These are phyloP conservation scores for Auricularia sp. DNA, from an alignment of 768 basidiomycete species.

Conservation along the genomic window DNA sequence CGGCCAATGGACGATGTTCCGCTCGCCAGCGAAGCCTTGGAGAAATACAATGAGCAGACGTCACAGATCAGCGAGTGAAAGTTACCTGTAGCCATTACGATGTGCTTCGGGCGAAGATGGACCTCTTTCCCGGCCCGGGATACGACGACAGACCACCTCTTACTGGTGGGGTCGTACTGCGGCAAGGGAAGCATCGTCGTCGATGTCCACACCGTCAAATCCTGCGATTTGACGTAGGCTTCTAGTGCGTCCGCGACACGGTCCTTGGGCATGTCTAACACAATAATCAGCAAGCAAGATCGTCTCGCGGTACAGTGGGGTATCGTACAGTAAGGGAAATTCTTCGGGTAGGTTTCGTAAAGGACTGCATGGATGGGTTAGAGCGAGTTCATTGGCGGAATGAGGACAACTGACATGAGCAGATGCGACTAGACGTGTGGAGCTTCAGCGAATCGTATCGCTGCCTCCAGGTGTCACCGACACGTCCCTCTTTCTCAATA, in stretches of 20 bases:
- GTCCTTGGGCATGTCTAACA: slow-evolving; percentile 13
- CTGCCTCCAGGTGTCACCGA: slow-evolving; percentile 37
- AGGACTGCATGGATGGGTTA: slow-evolving; percentile 21
- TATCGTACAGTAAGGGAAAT: slow-evolving; percentile 24
- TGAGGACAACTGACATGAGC: neutral
- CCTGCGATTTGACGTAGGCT: slow-evolving; percentile 30
- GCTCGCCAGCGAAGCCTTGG: slow-evolving; percentile 20
- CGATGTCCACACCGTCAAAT: slow-evolving; percentile 35
- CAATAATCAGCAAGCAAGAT: neutral
- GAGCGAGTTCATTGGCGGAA: neutral
- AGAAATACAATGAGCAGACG: too few relatives aligned
- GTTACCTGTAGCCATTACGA: slow-evolving; percentile 30
- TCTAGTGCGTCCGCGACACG: slow-evolving; percentile 38
- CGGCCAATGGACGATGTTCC: slow-evolving; percentile 22
- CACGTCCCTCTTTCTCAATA: slow-evolving; percentile 24
- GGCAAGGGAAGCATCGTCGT: slow-evolving; percentile 25
- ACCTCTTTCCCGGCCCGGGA: slow-evolving; percentile 20
- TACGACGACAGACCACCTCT: slow-evolving; percentile 28
- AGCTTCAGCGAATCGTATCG: slow-evolving; percentile 34
- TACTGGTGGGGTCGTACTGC: slow-evolving; percentile 22
- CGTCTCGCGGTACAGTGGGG: slow-evolving; percentile 19
- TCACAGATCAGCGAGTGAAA: too few relatives aligned
- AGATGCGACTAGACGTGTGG: slow-evolving; percentile 19
- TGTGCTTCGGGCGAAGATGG: slow-evolving; percentile 29
- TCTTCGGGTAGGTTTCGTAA: slow-evolving; percentile 29